phyloP scores from a whole-genome alignment of 495 filamentous ascomycete species.

The Elasticomyces elasticus region DNA sequence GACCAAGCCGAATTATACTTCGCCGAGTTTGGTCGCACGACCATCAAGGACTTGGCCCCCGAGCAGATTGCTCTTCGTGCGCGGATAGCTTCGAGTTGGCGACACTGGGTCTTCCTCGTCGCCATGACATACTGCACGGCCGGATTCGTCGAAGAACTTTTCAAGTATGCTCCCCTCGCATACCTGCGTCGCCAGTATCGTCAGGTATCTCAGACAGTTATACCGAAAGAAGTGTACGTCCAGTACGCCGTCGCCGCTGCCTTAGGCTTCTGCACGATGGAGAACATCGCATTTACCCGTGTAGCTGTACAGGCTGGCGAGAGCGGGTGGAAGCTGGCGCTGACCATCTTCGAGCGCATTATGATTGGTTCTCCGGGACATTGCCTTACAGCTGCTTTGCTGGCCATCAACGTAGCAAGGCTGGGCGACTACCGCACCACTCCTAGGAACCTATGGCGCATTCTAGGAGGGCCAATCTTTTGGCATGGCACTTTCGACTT shows the following conservation, averaged over 20 bases:
- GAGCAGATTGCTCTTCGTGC: not conserved
- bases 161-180: constrained; percentile 5
- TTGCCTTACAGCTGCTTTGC: not conserved
- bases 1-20: not conserved
- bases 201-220: not conserved
- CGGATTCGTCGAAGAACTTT: not conserved
- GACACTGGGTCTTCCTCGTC: not conserved
- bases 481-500: constrained; percentile 5
- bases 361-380: not conserved
- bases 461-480: not conserved
- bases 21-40: not conserved
- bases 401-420: constrained; percentile 4
- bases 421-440: not conserved
- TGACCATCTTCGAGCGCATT: constrained; percentile 7
- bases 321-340: not conserved
- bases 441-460: not conserved
- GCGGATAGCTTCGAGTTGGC: not conserved
- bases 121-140: not conserved
- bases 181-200: not conserved
- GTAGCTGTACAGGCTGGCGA: not conserved
- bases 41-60: not conserved
- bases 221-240: constrained; percentile 1
- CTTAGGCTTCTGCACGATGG: constrained; percentile 5
- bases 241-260: constrained; percentile 4
- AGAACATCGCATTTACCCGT: not conserved